These are phyloP conservation scores for Trichoderma oligosporum DNA, from an alignment of 2,329 filamentous ascomycete genomes.

Conservation along the genomic window DNA sequence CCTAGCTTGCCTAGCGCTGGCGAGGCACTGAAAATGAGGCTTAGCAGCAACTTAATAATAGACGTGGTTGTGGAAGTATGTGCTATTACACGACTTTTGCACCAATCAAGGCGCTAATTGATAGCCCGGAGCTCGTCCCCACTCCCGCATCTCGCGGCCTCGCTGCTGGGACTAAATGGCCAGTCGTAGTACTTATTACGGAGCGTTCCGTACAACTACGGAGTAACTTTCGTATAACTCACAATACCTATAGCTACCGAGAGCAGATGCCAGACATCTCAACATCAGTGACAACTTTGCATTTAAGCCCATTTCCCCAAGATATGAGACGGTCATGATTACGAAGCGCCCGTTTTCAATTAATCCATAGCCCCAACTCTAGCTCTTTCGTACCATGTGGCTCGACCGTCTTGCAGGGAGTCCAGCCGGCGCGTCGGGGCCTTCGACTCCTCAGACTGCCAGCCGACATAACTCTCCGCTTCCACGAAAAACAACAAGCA, in stretches of 20 bases:
- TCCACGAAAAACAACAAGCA: conserved; percentile 62
- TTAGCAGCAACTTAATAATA: too few relatives aligned
- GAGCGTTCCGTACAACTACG: neutral
- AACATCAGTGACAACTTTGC: neutral
- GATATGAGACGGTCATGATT: conserved; percentile 12
- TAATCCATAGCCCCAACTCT: conserved; percentile 7
- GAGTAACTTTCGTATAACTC: neutral
- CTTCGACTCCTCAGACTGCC: conserved; percentile 58
- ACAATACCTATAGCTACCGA: neutral
- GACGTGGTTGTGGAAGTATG: neutral
- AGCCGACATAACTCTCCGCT: conserved; percentile 70
- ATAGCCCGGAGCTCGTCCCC: neutral
- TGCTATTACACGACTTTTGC: neutral
- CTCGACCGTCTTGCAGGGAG: conserved; percentile 74
- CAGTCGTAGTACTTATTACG: neutral
- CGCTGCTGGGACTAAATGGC: neutral
- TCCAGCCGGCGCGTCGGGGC: conserved; percentile 57
- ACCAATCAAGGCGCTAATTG: conserved; percentile 4
- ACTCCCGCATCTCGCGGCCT: conserved; percentile 5
- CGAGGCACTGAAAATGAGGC: too few relatives aligned
- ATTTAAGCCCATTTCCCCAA: neutral
- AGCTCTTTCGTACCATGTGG: conserved; percentile 62
- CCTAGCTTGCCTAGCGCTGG: too few relatives aligned
- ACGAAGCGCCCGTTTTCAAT: neutral
- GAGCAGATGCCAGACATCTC: neutral